Evolutionary conservation across 768 basidiomycete genomes (phyloP).

Genomic region (Tulasnella sp.): DNA sequence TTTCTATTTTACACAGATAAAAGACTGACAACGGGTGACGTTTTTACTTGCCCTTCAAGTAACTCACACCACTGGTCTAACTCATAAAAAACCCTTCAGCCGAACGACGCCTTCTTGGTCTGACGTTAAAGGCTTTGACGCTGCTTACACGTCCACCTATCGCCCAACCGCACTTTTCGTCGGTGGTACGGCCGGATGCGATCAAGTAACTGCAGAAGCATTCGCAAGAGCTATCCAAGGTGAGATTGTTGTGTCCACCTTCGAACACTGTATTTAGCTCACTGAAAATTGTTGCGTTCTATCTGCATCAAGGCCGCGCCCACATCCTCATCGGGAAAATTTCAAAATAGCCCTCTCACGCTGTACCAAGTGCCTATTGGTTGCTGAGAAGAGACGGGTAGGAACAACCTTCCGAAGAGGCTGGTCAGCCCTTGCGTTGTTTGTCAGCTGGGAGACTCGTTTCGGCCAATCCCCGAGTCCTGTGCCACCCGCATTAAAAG

Average conservation of each 20-base stretch:
- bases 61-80: too few relatives aligned
- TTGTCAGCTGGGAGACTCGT: background rate
- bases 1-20: too few relatives aligned
- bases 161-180: conserved; percentile 35
- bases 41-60: too few relatives aligned
- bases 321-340: conserved; percentile 40
- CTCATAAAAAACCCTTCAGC: too few relatives aligned
- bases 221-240: conserved; percentile 33
- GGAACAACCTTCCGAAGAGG: background rate
- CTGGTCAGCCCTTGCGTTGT: background rate
- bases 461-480: background rate
- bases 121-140: conserved; percentile 20
- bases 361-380: conserved; percentile 35
- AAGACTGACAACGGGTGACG: too few relatives aligned
- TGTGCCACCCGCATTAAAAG: background rate
- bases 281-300: too few relatives aligned
- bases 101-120: conserved; percentile 10
- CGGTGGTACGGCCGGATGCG: conserved; percentile 36
- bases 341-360: background rate
- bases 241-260: conserved; percentile 34
- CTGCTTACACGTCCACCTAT: background rate
- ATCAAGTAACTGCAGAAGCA: conserved; percentile 32
- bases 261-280: too few relatives aligned
- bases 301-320: conserved; percentile 28
- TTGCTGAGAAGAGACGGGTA: conserved; percentile 38